A percentile compares a stretch with the other conserved stretches of the same genome.
Evolutionary conservation across 1,284 basidiomycete species (phyloP).

Genomic region (Caloboletus firmus): DNA sequence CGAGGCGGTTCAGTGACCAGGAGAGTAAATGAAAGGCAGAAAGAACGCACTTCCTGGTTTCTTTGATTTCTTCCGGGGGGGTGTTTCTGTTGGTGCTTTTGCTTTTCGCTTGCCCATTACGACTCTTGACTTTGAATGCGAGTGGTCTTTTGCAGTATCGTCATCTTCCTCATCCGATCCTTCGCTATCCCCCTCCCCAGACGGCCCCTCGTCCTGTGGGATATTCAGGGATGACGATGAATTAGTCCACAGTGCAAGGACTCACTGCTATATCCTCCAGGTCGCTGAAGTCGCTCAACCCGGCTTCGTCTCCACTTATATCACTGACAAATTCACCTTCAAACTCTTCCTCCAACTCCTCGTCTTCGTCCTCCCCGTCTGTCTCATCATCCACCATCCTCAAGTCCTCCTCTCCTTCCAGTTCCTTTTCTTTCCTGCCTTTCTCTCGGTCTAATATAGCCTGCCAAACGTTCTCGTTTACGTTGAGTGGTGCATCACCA

Average conservation of each 20-base stretch:
- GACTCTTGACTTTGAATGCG: slow-evolving; percentile 42
- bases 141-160: slow-evolving; percentile 33
- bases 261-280: slow-evolving; percentile 67
- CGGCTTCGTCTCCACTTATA: slow-evolving; percentile 64
- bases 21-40: slow-evolving; percentile 5
- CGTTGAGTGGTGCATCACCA: slow-evolving; percentile 96
- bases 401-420: slow-evolving; percentile 50
- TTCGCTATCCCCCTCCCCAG: slow-evolving; percentile 31
- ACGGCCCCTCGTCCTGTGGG: slow-evolving; percentile 12
- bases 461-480: slow-evolving; percentile 97
- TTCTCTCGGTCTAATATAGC: slow-evolving; percentile 82
- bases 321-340: slow-evolving; percentile 88
- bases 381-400: slow-evolving; percentile 51
- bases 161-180: slow-evolving; percentile 42
- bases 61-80: slow-evolving; percentile 51
- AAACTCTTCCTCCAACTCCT: slow-evolving; percentile 57
- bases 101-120: slow-evolving; percentile 72
- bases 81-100: slow-evolving; percentile 36
- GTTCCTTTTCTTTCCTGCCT: slow-evolving; percentile 45
- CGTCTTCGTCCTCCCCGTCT: slow-evolving; percentile 50
- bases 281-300: slow-evolving; percentile 71
- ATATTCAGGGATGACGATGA: slow-evolving; percentile 4
- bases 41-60: slow-evolving; percentile 57
- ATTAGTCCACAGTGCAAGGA: slow-evolving; percentile 8
- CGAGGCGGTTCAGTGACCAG: slow-evolving; percentile 13